These are phyloP conservation scores for Pyrrhoderma lamaoense DNA, from an alignment of 1,284 basidiomycete genomes.

Conservation along the genomic window DNA sequence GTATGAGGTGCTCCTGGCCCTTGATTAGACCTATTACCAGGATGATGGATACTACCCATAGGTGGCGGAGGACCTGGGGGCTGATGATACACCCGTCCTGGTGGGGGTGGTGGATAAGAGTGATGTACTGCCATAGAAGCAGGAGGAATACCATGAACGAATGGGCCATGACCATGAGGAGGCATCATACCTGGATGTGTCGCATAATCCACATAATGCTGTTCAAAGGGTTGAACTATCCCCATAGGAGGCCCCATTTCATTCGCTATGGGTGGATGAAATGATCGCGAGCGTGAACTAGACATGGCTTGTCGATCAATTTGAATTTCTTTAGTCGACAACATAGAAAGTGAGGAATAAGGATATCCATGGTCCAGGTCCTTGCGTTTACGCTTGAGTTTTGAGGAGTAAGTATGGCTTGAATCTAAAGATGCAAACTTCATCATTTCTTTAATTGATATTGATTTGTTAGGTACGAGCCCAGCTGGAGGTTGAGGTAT, in stretches of 20 bases:
- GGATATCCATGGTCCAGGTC: slow-evolving; percentile 7
- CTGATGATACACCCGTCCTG: slow-evolving; percentile 14
- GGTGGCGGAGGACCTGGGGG: slow-evolving; percentile 11
- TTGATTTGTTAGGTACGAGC: slow-evolving; percentile 24
- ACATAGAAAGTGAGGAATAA: slow-evolving; percentile 16
- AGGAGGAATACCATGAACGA: slow-evolving; percentile 5
- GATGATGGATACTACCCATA: slow-evolving; percentile 16
- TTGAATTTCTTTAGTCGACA: slow-evolving; percentile 18
- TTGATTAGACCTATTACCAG: slow-evolving; percentile 10
- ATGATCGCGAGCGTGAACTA: slow-evolving; percentile 2
- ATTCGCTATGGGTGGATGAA: slow-evolving; percentile 6
- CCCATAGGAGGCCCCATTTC: slow-evolving; percentile 14
- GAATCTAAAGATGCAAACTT: slow-evolving; percentile 27
- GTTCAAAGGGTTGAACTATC: slow-evolving; percentile 11
- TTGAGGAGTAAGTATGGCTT: slow-evolving; percentile 7
- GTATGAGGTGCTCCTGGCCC: slow-evolving; percentile 12
- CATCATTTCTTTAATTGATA: slow-evolving; percentile 29
- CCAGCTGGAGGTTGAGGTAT: slow-evolving; percentile 30
- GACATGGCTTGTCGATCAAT: slow-evolving; percentile 15
- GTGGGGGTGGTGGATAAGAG: slow-evolving; percentile 10
- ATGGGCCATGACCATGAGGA: slow-evolving; percentile 8
- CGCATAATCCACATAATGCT: slow-evolving; percentile 15
- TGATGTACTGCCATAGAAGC: slow-evolving; percentile 7
- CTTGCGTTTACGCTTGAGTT: slow-evolving; percentile 15
- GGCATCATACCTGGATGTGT: slow-evolving; percentile 9